Conservation (phyloP, 495 filamentous ascomycete species). For the Daldinia bambusicola region DNA sequence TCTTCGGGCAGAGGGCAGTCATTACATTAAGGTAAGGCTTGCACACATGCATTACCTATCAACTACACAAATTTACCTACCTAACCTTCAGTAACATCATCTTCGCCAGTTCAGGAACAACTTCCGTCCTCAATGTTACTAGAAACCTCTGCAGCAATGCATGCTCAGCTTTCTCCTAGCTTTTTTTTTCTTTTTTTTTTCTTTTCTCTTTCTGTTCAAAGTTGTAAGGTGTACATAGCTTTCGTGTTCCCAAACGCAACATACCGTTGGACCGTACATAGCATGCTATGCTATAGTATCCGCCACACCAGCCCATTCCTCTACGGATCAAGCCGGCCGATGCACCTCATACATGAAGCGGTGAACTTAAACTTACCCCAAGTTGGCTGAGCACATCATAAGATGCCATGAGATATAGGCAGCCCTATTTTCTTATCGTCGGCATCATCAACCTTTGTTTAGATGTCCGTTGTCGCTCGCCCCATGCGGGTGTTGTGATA, state of each 20-base stretch:
- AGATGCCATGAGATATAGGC: slow-evolving; percentile 20
- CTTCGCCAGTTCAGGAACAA: neutral
- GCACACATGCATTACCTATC: neutral
- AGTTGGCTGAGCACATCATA: slow-evolving; percentile 25
- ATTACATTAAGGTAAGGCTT: neutral
- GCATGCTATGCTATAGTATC: slow-evolving; percentile 18
- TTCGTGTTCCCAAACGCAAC: slow-evolving; percentile 3
- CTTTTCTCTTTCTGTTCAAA: neutral
- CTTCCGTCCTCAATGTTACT: neutral
- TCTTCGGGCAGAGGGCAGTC: no score
- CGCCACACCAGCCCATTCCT: slow-evolving; percentile 11
- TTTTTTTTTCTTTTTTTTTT: no score
- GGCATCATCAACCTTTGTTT: slow-evolving; percentile 21
- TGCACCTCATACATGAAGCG: slow-evolving; percentile 34
- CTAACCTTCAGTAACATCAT: neutral
- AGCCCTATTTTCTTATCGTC: slow-evolving; percentile 27
- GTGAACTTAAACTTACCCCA: slow-evolving; percentile 27
- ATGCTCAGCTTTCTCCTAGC: neutral
- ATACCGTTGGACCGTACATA: neutral
- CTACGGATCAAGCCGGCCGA: slow-evolving; percentile 16
- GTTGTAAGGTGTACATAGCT: neutral
- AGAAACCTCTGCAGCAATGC: neutral
- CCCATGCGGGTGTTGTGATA: slow-evolving; percentile 26
- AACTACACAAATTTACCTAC: neutral
- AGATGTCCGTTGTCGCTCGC: slow-evolving; percentile 14